A percentile compares a stretch with the other conserved stretches of the same genome.
Conservation (phyloP, 176 grass and related monocot species). For the Secale cereale region DNA sequence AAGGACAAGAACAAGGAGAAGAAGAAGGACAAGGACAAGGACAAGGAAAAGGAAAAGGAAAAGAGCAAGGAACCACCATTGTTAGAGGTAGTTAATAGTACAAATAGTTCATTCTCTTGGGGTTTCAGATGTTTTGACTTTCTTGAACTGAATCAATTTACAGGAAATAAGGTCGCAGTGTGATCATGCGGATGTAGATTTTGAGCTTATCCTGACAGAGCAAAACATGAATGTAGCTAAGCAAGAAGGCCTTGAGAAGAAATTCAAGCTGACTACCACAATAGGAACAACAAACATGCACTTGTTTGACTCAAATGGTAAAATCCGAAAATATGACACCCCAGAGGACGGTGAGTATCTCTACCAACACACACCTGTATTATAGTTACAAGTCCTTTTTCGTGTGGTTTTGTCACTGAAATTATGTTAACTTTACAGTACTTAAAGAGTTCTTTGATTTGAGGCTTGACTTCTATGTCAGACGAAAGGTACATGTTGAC, state of each 20-base stretch:
- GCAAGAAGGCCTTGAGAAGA: too few relatives aligned
- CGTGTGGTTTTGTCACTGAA: background rate
- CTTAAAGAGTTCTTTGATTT: conserved; percentile 69
- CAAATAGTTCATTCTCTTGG: background rate
- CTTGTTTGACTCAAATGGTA: too few relatives aligned
- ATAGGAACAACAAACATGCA: too few relatives aligned
- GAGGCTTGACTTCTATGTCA: conserved; percentile 61
- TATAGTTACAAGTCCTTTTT: background rate
- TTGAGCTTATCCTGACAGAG: conserved; percentile 29
- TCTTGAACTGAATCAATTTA: conserved; percentile 8
- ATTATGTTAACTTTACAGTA: conserved; percentile 39
- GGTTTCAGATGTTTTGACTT: background rate
- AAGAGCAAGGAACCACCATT: conserved; percentile 39
- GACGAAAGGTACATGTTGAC: conserved; percentile 66
- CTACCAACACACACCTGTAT: too few relatives aligned
- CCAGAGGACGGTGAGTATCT: conserved; percentile 7
- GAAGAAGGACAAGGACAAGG: conserved; percentile 39
- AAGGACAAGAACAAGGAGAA: conserved; percentile 40
- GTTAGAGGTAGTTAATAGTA: conserved; percentile 48
- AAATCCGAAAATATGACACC: too few relatives aligned
- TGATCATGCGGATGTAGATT: conserved; percentile 57
- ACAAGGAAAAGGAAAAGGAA: conserved; percentile 32
- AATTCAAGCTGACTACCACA: too few relatives aligned
- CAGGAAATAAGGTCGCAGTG: conserved; percentile 50
- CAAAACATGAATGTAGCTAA: too few relatives aligned